These are phyloP conservation scores for Ophiostoma quercus DNA, from an alignment of 2,329 filamentous ascomycete genomes.

Conservation along the genomic window DNA sequence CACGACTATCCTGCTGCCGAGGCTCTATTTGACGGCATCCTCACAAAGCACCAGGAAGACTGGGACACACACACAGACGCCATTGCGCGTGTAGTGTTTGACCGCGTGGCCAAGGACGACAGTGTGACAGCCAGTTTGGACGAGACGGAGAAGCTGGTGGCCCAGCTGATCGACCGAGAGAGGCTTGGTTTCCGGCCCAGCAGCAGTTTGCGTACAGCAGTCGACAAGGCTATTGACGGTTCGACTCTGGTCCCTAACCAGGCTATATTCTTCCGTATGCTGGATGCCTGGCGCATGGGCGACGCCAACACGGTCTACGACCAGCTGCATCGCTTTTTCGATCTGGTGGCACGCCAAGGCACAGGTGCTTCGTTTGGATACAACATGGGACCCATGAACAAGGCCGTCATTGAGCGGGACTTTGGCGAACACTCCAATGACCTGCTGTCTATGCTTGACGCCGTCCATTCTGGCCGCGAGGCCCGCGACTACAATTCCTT, in stretches of 20 bases:
- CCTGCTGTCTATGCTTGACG: constrained; percentile 89
- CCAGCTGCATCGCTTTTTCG: constrained; percentile 87
- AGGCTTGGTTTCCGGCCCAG: constrained; percentile 24
- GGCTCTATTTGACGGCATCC: constrained; percentile 53
- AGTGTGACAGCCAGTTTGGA: constrained; percentile 23
- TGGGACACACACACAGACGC: constrained; percentile 36
- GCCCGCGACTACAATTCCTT: constrained; percentile 88
- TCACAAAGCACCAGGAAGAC: constrained; percentile 33
- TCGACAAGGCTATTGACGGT: constrained; percentile 21
- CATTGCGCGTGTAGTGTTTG: constrained; percentile 22
- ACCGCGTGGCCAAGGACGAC: constrained; percentile 23
- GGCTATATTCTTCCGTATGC: constrained; percentile 50
- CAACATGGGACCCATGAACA: constrained; percentile 88
- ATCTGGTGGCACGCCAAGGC: constrained; percentile 80
- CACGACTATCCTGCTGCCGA: constrained; percentile 37
- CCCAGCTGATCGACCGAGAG: constrained; percentile 24
- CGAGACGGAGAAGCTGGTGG: constrained; percentile 26
- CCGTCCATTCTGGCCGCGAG: constrained; percentile 88
- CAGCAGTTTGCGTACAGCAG: constrained; percentile 12
- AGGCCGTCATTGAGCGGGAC: constrained; percentile 89
- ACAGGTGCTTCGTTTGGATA: constrained; percentile 73
- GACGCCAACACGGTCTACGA: constrained; percentile 90
- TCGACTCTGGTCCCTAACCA: constrained; percentile 34
- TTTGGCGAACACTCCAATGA: constrained; percentile 90
- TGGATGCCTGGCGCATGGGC: constrained; percentile 86